phyloP scores from a whole-genome alignment of 2,329 filamentous ascomycete species.

The Penicillium griseofulvum region DNA sequence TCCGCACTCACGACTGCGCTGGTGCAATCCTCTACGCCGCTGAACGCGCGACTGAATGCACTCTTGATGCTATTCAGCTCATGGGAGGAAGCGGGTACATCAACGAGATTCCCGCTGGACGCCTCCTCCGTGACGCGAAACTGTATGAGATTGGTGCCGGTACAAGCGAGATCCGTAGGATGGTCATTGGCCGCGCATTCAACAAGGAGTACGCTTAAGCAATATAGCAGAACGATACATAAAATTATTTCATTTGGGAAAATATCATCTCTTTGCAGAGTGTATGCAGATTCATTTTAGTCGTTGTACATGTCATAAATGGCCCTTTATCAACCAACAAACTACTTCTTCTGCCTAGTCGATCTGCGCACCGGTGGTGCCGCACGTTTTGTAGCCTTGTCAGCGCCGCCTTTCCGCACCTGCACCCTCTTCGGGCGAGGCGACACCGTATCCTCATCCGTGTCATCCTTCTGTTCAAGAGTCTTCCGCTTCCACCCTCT shows the following conservation, averaged over 20 bases:
- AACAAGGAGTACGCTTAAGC: slow-evolving; percentile 71
- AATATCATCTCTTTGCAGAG: background rate
- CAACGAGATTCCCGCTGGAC: slow-evolving; percentile 88
- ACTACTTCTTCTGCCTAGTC: slow-evolving; percentile 29
- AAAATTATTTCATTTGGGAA: background rate
- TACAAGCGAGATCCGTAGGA: slow-evolving; percentile 87
- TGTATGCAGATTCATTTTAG: slow-evolving; percentile 13
- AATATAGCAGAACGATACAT: background rate
- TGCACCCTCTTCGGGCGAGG: slow-evolving; percentile 27
- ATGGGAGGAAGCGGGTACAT: slow-evolving; percentile 95
- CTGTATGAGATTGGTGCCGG: slow-evolving; percentile 97
- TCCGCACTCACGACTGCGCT: slow-evolving; percentile 88
- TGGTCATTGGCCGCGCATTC: slow-evolving; percentile 90
- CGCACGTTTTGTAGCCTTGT: slow-evolving; percentile 1
- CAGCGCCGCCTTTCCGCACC: slow-evolving; percentile 19
- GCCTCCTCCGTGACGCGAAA: slow-evolving; percentile 73
- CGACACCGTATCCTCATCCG: background rate
- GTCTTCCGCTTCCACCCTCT: slow-evolving; percentile 5
- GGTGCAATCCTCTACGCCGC: slow-evolving; percentile 91
- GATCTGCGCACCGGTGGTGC: slow-evolving; percentile 29
- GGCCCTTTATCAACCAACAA: background rate
- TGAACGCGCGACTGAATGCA: slow-evolving; percentile 78
- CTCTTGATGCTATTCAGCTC: slow-evolving; percentile 85
- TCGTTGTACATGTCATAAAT: slow-evolving; percentile 15
- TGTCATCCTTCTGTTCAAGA: slow-evolving; percentile 9